Percentiles rank a stretch among this genome's conserved stretches.
phyloP scores from a whole-genome alignment of 805 yeast genomes.

The Candida koratica region DNA sequence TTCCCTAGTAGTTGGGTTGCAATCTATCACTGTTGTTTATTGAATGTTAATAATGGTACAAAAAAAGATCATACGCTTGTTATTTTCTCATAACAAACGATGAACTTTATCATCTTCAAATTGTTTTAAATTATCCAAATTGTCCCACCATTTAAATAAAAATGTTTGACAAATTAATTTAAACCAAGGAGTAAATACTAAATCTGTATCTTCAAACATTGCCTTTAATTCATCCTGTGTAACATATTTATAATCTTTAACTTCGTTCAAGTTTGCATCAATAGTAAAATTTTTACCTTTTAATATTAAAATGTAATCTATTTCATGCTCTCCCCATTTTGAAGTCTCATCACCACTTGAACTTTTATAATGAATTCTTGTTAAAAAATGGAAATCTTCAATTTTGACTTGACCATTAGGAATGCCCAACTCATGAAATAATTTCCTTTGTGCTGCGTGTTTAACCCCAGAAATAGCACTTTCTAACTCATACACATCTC shows the following conservation, averaged over 20 bases:
- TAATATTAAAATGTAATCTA: conserved; percentile 87
- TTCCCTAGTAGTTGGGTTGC: too few species aligned
- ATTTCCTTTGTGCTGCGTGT: conserved; percentile 86
- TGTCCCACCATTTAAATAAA: conserved; percentile 91
- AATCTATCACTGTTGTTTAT: too few species aligned
- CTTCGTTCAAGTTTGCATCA: conserved; percentile 70
- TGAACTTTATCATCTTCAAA: conserved; percentile 47
- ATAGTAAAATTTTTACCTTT: conserved; percentile 50
- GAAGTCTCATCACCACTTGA: conserved; percentile 63
- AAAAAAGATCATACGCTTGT: too few species aligned
- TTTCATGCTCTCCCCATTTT: conserved; percentile 96
- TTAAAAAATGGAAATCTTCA: conserved; percentile 72
- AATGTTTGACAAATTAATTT: conserved; percentile 89
- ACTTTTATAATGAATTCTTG: conserved; percentile 93
- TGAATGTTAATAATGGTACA: too few species aligned
- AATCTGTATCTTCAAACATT: conserved; percentile 68
- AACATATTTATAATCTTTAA: conserved; percentile 76
- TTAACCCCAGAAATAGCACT: conserved; percentile 74
- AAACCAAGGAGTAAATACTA: conserved; percentile 96
- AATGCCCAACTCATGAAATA: conserved; percentile 92
- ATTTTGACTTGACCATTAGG: conserved; percentile 53
- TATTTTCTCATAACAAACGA: conserved; percentile 43
- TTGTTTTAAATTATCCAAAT: conserved; percentile 53
- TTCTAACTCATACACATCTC: conserved; percentile 36
- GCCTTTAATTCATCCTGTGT: conserved; percentile 57